phyloP scores from a whole-genome alignment of 345 rosid species.

The Citropsis articulata region DNA sequence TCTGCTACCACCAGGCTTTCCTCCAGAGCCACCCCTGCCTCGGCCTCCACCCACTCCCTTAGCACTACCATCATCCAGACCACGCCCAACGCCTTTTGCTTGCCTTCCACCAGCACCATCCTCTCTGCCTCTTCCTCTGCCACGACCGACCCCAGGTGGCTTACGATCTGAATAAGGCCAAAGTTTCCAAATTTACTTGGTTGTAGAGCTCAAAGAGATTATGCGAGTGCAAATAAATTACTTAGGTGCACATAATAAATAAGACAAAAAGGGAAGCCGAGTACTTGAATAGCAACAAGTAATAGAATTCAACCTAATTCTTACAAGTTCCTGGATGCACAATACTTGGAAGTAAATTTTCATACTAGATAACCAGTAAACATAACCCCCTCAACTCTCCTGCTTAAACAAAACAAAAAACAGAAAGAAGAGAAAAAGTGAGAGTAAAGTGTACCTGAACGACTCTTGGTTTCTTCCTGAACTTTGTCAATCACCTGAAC shows the following conservation, averaged over 20 bases:
- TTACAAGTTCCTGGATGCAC: slow-evolving; percentile 4
- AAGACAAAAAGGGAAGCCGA: neutral
- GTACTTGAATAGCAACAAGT: neutral
- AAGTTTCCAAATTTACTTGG: slow-evolving; percentile 1
- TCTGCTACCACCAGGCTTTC: slow-evolving; percentile 53
- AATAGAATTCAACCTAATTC: neutral
- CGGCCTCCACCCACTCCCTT: slow-evolving; percentile 67
- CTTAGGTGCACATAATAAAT: neutral
- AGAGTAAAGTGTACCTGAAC: slow-evolving; percentile 44
- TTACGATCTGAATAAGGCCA: slow-evolving; percentile 49
- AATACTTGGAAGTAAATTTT: neutral
- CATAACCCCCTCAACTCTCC: neutral
- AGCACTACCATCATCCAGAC: slow-evolving; percentile 63
- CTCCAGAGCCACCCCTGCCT: slow-evolving; percentile 66
- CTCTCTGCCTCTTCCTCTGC: slow-evolving; percentile 85
- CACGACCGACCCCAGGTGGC: slow-evolving; percentile 81
- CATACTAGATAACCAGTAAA: neutral
- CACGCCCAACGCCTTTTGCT: slow-evolving; percentile 63
- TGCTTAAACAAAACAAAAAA: neutral
- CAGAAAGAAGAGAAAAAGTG: neutral
- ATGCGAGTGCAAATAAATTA: neutral
- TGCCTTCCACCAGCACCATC: slow-evolving; percentile 65
- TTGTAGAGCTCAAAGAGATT: neutral
- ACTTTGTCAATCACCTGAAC: slow-evolving; percentile 79
- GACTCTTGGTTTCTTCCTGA: slow-evolving; percentile 77